A percentile compares a stretch with the other conserved stretches of the same genome.
phyloP scores from a whole-genome alignment of 169 alveolate species.

The Plasmodium chabaudi region DNA sequence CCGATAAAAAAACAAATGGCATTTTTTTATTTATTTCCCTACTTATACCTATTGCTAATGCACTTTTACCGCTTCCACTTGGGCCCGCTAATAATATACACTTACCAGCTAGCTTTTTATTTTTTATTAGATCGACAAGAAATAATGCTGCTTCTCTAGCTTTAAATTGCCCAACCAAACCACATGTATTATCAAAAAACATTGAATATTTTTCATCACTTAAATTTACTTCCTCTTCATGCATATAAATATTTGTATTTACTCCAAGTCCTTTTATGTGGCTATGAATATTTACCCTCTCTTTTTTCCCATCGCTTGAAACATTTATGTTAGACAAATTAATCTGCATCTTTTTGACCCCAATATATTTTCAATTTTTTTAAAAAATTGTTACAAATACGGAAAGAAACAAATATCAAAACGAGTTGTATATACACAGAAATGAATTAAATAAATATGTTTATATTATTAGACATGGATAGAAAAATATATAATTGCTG shows the following conservation, averaged over 20 bases:
- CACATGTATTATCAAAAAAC: conserved; percentile 87
- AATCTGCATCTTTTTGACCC: conserved; percentile 14
- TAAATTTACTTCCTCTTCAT: conserved; percentile 68
- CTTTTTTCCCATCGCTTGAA: conserved; percentile 63
- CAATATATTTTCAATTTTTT: too few relatives aligned
- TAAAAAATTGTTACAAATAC: not conserved
- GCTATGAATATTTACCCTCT: conserved; percentile 97
- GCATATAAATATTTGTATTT: conserved; percentile 86
- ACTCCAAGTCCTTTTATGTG: conserved; percentile 99
- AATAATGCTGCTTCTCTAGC: conserved; percentile 99
- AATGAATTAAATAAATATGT: too few relatives aligned
- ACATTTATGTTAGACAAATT: conserved; percentile 30
- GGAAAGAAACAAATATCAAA: not conserved
- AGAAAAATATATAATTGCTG: too few relatives aligned
- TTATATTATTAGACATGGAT: too few relatives aligned
- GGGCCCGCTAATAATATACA: conserved; percentile 93
- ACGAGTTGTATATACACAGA: too few relatives aligned
- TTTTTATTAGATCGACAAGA: conserved; percentile 97
- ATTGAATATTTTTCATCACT: conserved; percentile 75
- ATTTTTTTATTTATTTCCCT: conserved; percentile 99
- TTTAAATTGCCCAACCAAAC: conserved; percentile 98
- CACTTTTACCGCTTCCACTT: conserved; percentile 99
- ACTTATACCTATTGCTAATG: conserved; percentile 99
- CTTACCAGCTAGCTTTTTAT: conserved; percentile 98
- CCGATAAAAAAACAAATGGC: conserved; percentile 99